Conservation (phyloP, 108 stramenopile species). For the Craspedostauros australis region DNA sequence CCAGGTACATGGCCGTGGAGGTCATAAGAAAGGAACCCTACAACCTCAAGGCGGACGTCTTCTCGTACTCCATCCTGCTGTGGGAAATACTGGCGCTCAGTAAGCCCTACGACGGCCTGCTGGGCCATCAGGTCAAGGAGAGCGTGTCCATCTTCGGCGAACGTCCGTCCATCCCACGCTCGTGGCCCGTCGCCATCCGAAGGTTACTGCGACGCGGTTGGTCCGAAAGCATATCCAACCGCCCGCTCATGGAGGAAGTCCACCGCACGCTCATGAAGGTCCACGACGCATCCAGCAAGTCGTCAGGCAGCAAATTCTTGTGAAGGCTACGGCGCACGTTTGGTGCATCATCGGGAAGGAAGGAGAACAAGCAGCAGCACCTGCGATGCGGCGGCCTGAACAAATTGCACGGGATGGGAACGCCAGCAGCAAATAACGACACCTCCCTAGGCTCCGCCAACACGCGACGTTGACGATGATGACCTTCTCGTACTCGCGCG, state of each 20-base stretch:
- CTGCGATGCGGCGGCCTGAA: too few species aligned
- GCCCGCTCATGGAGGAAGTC: slow-evolving; percentile 37
- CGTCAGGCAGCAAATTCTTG: slow-evolving; percentile 21
- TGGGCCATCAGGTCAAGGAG: slow-evolving; percentile 49
- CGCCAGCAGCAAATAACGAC: too few species aligned
- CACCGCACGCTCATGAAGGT: slow-evolving; percentile 26
- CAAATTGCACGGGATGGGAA: too few species aligned
- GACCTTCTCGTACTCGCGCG: too few species aligned
- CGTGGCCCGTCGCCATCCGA: slow-evolving; percentile 39
- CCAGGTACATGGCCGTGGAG: slow-evolving; percentile 95
- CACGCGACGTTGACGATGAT: too few species aligned
- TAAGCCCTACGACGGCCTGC: slow-evolving; percentile 45
- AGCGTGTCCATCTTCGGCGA: slow-evolving; percentile 43
- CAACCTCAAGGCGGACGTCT: slow-evolving; percentile 91
- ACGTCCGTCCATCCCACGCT: slow-evolving; percentile 39
- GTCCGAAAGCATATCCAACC: slow-evolving; percentile 26
- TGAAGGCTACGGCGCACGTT: too few species aligned
- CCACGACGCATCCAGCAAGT: slow-evolving; percentile 24
- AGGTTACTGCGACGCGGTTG: slow-evolving; percentile 41
- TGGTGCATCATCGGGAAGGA: too few species aligned
- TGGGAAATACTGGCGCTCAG: slow-evolving; percentile 61
- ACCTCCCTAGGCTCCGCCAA: too few species aligned
- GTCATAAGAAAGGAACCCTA: slow-evolving; percentile 76
- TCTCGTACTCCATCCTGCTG: slow-evolving; percentile 65
- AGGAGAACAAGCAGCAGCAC: too few species aligned